phyloP scores from a whole-genome alignment of 1,284 basidiomycete genomes.

The Malassezia brasiliensis region DNA sequence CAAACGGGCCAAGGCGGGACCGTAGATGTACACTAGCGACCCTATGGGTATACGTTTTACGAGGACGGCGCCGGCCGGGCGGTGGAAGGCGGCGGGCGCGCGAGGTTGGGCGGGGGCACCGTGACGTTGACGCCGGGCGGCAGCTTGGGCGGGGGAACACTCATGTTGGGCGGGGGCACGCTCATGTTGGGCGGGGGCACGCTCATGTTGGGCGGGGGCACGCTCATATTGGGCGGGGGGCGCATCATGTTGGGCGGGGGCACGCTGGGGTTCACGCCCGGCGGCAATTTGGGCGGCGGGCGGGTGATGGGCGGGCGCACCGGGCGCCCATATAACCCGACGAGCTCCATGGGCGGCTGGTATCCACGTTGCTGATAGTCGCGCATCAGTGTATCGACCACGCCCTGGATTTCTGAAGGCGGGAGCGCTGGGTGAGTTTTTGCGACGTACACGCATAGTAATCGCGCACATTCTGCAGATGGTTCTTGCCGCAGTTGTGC shows the following conservation, averaged over 20 bases:
- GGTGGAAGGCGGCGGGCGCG: constrained; percentile 3
- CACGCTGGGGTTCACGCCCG: constrained; percentile 3
- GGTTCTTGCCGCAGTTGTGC: constrained; percentile 92
- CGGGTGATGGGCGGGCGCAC: background rate
- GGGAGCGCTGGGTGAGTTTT: constrained; percentile 61
- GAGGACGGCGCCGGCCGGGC: background rate
- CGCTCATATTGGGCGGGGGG: constrained; percentile 5
- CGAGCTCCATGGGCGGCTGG: constrained; percentile 29
- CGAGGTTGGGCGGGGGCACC: constrained; percentile 2
- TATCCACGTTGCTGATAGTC: constrained; percentile 60
- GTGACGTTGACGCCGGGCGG: background rate
- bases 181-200: constrained; percentile 9
- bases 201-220: constrained; percentile 10
- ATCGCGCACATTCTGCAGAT: constrained; percentile 87
- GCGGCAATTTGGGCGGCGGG: background rate
- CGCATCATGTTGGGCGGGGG: background rate
- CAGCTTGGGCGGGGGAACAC: background rate
- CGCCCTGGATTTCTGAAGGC: constrained; percentile 87
- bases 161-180: constrained; percentile 1
- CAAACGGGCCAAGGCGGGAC: background rate
- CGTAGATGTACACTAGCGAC: constrained; percentile 4
- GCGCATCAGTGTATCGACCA: constrained; percentile 89
- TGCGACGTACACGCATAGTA: constrained; percentile 71
- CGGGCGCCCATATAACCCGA: constrained; percentile 8
- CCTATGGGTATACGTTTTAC: constrained; percentile 1